Evolutionary conservation across 306 rosid genomes (phyloP).

Genomic region (Parietaria judaica): DNA sequence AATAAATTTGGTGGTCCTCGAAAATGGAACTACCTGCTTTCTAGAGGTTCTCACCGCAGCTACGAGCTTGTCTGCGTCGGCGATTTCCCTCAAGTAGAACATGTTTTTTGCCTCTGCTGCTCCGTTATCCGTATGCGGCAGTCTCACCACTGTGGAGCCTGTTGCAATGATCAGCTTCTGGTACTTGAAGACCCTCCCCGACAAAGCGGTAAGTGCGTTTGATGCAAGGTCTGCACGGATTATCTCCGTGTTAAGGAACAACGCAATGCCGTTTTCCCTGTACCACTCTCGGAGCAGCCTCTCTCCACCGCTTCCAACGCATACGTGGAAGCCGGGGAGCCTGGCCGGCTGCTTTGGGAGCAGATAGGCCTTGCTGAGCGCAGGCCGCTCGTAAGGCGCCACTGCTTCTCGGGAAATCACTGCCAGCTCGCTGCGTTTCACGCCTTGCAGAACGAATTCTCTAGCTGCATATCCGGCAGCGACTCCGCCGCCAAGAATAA

Average conservation of each 20-base stretch:
- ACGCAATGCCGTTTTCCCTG: constrained; percentile 25
- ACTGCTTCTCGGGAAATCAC: constrained; percentile 37
- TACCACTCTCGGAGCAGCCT: constrained; percentile 36
- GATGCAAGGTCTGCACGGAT: constrained; percentile 17
- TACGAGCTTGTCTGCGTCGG: constrained; percentile 32
- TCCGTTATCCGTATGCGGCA: constrained; percentile 24
- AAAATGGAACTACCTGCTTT: no score
- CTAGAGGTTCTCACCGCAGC: constrained; percentile 13
- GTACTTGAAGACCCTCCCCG: constrained; percentile 20
- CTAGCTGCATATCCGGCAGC: constrained; percentile 50
- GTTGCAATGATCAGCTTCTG: constrained; percentile 32
- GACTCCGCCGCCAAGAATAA: constrained; percentile 45
- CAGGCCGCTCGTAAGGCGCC: constrained; percentile 44
- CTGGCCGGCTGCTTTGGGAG: constrained; percentile 28
- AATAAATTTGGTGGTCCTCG: no score
- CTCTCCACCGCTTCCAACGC: constrained; percentile 46
- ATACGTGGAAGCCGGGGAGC: constrained; percentile 36
- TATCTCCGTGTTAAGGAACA: constrained; percentile 35
- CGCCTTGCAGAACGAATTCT: constrained; percentile 30
- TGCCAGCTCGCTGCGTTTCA: constrained; percentile 27
- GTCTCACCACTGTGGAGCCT: constrained; percentile 22
- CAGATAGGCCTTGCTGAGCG: constrained; percentile 38
- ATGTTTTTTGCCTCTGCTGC: constrained; percentile 33
- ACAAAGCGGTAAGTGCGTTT: constrained; percentile 20
- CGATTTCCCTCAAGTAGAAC: constrained; percentile 35